phyloP scores from a whole-genome alignment of 371 early-diverging fungal species.

The Rhizopus arrhizus region DNA sequence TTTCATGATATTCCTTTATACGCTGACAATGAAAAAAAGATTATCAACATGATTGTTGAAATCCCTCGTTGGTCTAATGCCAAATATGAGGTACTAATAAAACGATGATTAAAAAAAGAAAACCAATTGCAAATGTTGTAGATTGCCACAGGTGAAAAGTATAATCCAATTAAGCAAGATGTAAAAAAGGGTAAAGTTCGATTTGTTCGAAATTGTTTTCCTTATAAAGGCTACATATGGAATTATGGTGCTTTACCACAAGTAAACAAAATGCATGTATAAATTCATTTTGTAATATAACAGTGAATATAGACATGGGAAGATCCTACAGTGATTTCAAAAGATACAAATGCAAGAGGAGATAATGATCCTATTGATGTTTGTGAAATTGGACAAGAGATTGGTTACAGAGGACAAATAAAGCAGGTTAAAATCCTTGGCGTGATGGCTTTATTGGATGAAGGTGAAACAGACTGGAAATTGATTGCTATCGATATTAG shows the following conservation, averaged over 20 bases:
- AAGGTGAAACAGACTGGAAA: constrained; percentile 99
- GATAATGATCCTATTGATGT: constrained; percentile 99
- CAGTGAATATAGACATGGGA: constrained; percentile 89
- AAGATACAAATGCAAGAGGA: constrained; percentile 89
- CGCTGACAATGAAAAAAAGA: constrained; percentile 81
- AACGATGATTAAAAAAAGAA: too few relatives aligned
- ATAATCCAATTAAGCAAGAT: constrained; percentile 99
- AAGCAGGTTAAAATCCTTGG: constrained; percentile 99
- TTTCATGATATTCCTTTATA: constrained; percentile 99
- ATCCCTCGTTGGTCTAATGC: constrained; percentile 99
- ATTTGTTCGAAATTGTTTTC: constrained; percentile 99
- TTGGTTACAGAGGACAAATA: constrained; percentile 92
- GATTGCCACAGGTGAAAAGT: constrained; percentile 89
- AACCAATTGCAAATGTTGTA: constrained; percentile 17
- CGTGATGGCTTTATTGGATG: constrained; percentile 96
- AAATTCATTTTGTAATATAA: background rate
- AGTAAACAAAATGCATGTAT: constrained; percentile 35
- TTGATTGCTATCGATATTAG: constrained; percentile 94
- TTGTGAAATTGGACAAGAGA: constrained; percentile 94
- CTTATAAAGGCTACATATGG: constrained; percentile 99
- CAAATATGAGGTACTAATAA: constrained; percentile 85
- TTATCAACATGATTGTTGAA: constrained; percentile 98
- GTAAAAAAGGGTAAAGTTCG: constrained; percentile 98
- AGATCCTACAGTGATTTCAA: constrained; percentile 85
- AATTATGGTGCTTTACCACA: constrained; percentile 99